phyloP scores from a whole-genome alignment of 169 alveolate genomes.

The Plasmodium berghei region DNA sequence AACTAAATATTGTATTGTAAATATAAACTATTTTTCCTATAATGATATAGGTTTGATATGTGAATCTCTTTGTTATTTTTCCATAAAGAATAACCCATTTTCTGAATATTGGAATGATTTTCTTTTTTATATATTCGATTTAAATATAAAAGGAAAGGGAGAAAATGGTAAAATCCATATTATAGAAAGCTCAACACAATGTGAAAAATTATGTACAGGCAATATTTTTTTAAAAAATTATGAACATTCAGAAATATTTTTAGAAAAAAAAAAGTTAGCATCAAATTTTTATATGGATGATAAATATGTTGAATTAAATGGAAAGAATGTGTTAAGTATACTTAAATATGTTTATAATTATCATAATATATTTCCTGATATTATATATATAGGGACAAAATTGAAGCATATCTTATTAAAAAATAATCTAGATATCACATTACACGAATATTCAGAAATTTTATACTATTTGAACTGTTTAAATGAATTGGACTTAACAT shows the following conservation, averaged over 20 bases:
- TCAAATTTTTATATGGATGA: not conserved
- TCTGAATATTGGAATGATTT: constrained; percentile 46
- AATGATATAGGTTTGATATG: constrained; percentile 46
- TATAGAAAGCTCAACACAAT: too few relatives aligned
- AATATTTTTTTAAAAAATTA: constrained; percentile 3
- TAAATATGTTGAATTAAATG: constrained; percentile 27
- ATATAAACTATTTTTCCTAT: constrained; percentile 19
- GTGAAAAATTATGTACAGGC: not conserved
- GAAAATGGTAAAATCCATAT: not conserved
- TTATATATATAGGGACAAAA: constrained; percentile 15
- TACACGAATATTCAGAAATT: constrained; percentile 56
- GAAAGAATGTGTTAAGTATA: constrained; percentile 37
- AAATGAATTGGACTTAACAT: not conserved
- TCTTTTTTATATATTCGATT: constrained; percentile 39
- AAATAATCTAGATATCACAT: constrained; percentile 11
- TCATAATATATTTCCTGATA: not conserved
- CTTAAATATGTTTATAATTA: constrained; percentile 33
- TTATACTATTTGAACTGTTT: constrained; percentile 8
- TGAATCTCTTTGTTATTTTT: constrained; percentile 36
- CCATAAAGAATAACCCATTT: constrained; percentile 45
- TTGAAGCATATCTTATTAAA: constrained; percentile 9
- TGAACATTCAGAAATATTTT: constrained; percentile 30
- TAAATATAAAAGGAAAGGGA: not conserved
- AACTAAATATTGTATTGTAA: constrained; percentile 25
- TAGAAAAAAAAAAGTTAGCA: constrained; percentile 4